Conservation (phyloP, 1,284 basidiomycete species). For the Cryptococcus amylolentus region DNA sequence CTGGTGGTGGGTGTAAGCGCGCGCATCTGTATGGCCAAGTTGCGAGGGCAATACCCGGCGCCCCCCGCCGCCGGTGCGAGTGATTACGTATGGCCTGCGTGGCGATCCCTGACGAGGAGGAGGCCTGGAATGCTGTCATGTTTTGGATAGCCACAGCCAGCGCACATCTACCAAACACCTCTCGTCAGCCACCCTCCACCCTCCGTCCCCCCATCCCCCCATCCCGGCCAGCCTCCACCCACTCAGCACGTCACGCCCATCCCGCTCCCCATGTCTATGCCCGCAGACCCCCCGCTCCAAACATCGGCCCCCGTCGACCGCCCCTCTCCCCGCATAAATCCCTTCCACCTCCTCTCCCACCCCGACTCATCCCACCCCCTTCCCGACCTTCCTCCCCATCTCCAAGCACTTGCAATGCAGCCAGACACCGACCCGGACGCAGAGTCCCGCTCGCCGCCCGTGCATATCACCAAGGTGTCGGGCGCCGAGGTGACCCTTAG, state of each 20-base stretch:
- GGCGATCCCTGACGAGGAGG: too few relatives aligned
- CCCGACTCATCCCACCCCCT: slow-evolving; percentile 18
- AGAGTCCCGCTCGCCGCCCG: slow-evolving; percentile 11
- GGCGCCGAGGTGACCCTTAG: slow-evolving; percentile 30
- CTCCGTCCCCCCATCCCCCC: not conserved
- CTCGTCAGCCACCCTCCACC: not conserved
- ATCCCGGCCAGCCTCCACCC: not conserved
- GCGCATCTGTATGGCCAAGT: not conserved
- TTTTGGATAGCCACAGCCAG: too few relatives aligned
- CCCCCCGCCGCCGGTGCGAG: too few relatives aligned
- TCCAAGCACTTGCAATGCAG: slow-evolving; percentile 16
- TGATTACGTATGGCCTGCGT: too few relatives aligned
- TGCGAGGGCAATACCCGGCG: too few relatives aligned
- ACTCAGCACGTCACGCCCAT: too few relatives aligned
- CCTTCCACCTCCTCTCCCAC: slow-evolving; percentile 36
- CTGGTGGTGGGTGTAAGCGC: not conserved
- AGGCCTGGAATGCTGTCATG: too few relatives aligned
- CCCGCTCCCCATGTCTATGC: not conserved
- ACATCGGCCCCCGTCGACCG: not conserved
- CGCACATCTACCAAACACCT: not conserved
- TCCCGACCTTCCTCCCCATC: slow-evolving; percentile 25
- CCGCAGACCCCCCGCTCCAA: not conserved
- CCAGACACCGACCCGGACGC: not conserved
- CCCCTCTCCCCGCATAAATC: slow-evolving; percentile 25
- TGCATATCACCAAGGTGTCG: slow-evolving; percentile 42